Evolutionary conservation across 1,284 basidiomycete species (phyloP).

Genomic region (Cutaneotrichosporon sp.): DNA sequence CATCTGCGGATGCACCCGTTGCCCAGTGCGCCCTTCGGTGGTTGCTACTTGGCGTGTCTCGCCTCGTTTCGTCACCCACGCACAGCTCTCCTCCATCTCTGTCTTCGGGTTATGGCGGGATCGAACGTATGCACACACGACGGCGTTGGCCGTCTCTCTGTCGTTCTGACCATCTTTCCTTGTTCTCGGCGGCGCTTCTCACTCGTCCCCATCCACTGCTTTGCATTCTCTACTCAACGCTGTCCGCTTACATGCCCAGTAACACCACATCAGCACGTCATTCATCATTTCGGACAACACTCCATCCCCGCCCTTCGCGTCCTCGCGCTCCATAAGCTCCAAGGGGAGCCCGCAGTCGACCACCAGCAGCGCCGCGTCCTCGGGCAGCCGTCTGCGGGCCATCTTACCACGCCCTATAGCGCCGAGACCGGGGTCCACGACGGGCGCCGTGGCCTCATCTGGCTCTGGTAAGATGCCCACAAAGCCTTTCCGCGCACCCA

Average conservation of each 20-base stretch:
- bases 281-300: slow-evolving; percentile 38
- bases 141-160: too few species aligned
- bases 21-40: too few species aligned
- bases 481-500: slow-evolving; percentile 31
- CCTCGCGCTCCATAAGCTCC: slow-evolving; percentile 34
- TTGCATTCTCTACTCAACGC: neutral
- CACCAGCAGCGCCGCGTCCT: slow-evolving; percentile 13
- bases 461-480: slow-evolving; percentile 35
- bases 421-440: slow-evolving; percentile 20
- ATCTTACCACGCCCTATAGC: slow-evolving; percentile 41
- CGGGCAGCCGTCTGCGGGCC: slow-evolving; percentile 29
- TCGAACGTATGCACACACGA: too few species aligned
- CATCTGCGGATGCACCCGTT: too few species aligned
- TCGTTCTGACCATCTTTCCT: too few species aligned
- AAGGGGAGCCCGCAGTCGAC: slow-evolving; percentile 22
- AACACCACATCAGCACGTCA: neutral
- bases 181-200: too few species aligned
- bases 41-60: too few species aligned
- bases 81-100: too few species aligned
- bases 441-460: neutral
- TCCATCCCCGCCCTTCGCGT: slow-evolving; percentile 39
- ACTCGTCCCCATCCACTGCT: neutral
- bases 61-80: too few species aligned
- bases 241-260: slow-evolving; percentile 3
- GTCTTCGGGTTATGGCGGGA: too few species aligned